A percentile compares a stretch with the other conserved stretches of the same genome.
Evolutionary conservation across 495 filamentous ascomycete species (phyloP).

Genomic region (Xylaria longipes): DNA sequence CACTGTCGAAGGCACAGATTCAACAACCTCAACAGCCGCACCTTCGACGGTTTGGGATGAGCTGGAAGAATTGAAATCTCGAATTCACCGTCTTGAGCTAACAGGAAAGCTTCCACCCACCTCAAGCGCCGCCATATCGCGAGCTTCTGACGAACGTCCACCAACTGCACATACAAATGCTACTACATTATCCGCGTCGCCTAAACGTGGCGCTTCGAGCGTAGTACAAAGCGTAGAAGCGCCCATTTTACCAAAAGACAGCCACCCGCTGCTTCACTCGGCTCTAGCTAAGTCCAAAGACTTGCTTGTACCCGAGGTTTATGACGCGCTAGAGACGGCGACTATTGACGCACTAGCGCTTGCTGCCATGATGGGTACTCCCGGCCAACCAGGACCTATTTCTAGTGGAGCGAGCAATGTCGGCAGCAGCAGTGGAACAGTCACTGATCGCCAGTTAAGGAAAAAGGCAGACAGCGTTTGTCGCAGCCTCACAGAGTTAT

Average conservation of each 20-base stretch:
- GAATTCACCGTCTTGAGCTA: conserved; percentile 89
- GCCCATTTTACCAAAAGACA: conserved; percentile 45
- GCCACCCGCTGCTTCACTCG: conserved; percentile 80
- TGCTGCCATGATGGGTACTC: conserved; percentile 72
- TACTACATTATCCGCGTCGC: conserved; percentile 89
- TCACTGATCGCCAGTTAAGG: conserved; percentile 81
- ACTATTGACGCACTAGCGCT: conserved; percentile 81
- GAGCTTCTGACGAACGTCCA: conserved; percentile 78
- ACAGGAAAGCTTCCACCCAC: conserved; percentile 85
- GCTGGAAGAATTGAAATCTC: conserved; percentile 91
- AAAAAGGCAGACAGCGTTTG: conserved; percentile 94
- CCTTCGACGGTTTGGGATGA: conserved; percentile 98
- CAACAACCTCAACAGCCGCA: conserved; percentile 82
- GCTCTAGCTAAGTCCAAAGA: conserved; percentile 78
- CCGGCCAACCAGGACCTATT: conserved; percentile 65
- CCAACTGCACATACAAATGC: conserved; percentile 92
- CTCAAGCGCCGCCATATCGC: conserved; percentile 78
- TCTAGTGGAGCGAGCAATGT: conserved; percentile 67
- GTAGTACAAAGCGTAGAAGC: conserved; percentile 45
- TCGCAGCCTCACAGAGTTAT: conserved; percentile 89
- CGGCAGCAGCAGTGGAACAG: conserved; percentile 60
- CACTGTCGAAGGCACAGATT: conserved; percentile 71
- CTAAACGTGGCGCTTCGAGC: conserved; percentile 66
- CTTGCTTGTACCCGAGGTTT: conserved; percentile 72
- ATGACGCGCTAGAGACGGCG: conserved; percentile 79